Percentiles rank a stretch among this genome's conserved stretches.
Evolutionary conservation across 2,329 filamentous ascomycete species (phyloP).

Genomic region (Pestalotiopsis fici): DNA sequence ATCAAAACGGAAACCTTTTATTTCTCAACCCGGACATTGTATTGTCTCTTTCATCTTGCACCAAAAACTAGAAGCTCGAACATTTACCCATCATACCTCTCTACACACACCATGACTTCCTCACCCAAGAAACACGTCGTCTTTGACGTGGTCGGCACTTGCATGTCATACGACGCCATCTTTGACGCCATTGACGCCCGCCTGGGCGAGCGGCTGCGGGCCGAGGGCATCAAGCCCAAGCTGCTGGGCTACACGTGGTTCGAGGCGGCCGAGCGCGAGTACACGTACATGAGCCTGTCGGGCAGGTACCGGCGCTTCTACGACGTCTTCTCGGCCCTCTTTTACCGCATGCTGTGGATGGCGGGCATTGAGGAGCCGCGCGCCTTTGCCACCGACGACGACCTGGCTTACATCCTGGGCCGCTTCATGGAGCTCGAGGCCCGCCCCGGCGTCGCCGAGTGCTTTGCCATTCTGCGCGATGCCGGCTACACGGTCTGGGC

Average conservation of each 20-base stretch:
- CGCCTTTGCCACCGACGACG: constrained; percentile 40
- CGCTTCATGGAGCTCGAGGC: constrained; percentile 37
- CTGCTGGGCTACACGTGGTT: constrained; percentile 49
- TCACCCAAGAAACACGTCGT: constrained; percentile 41
- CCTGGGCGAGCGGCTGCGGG: constrained; percentile 40
- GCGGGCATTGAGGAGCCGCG: constrained; percentile 44
- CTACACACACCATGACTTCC: not conserved
- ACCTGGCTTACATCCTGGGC: constrained; percentile 38
- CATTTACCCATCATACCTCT: not conserved
- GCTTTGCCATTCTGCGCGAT: constrained; percentile 40
- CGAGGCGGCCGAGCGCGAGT: constrained; percentile 48
- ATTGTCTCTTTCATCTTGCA: not conserved
- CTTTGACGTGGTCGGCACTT: constrained; percentile 55
- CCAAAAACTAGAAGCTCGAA: too few species aligned
- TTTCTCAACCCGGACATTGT: not conserved
- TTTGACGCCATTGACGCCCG: constrained; percentile 39
- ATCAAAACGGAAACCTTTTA: not conserved
- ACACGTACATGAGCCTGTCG: constrained; percentile 47
- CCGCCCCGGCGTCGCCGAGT: constrained; percentile 40
- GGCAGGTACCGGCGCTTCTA: constrained; percentile 43
- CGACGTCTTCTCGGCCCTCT: constrained; percentile 42
- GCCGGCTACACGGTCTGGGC: constrained; percentile 54
- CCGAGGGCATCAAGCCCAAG: constrained; percentile 38
- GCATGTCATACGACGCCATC: constrained; percentile 45
- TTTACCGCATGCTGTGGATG: constrained; percentile 48